Evolutionary conservation across 805 yeast species (phyloP), one percentile per base, ranked within the genome.

Genomic region (Monosporozyma aquatica): DNA sequence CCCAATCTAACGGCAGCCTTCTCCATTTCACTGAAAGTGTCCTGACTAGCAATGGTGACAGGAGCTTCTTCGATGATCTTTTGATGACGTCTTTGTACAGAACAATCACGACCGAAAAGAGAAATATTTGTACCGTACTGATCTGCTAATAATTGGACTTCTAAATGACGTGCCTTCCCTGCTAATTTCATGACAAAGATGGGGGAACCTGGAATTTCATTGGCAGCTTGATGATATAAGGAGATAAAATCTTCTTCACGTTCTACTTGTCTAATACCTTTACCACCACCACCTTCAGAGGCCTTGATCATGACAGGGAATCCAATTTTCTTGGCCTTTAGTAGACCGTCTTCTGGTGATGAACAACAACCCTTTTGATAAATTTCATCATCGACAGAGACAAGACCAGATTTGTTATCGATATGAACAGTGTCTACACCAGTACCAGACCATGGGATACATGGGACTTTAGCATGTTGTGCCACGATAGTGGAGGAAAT

Each of bases 261-360:
- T 44, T 85, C 95, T 50, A 87, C 97, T 68, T 87, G 87, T 72
- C 99, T 82, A 65, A 92, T 92, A 76, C 99, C 99, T 70, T 92
- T 92, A 73, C 99, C 99, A 70, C 99, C 99, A 68, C 99, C 99
- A 73, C 99, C 99, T 78, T 92, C 99, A 45, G 97, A 87, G 39
- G 98, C 98, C 68, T 92, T 92, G 61, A 92, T 80, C 99, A 92
- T 92, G 42, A 92, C 95, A 25, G 99, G 99, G 71, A 92, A 87
- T 1, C 98, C 98, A 57, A 92, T 89, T 57, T 74, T 64, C 55
- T 72, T 76, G 46, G 98, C 98, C 62, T 83, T 85, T 35, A 53
- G 73, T 43, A 92, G 72, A 49, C 97, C 99, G 56, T 90, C 95
- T 56, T 82, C 92, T 38, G 97, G 87, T 32, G 79, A 71, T 6